phyloP scores from a whole-genome alignment of 106 monocot species.

The Agapanthus africanus region DNA sequence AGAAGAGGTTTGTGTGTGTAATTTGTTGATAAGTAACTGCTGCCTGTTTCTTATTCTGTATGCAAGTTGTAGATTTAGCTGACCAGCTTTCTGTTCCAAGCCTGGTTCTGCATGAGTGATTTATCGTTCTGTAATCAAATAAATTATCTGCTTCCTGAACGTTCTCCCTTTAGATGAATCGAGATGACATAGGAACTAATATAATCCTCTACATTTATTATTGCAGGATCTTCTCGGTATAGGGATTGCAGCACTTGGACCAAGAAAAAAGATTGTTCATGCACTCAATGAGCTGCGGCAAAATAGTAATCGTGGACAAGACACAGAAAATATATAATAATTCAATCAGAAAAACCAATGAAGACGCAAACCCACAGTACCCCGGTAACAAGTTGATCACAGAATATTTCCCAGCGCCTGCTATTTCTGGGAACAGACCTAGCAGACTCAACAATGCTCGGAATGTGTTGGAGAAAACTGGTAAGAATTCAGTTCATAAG shows the following conservation, averaged over 20 bases:
- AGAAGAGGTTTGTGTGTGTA: slow-evolving; percentile 76
- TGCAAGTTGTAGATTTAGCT: too few relatives aligned
- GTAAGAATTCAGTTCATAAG: slow-evolving; percentile 19
- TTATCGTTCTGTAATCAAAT: too few relatives aligned
- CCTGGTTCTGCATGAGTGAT: too few relatives aligned
- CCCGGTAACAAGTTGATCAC: slow-evolving; percentile 85
- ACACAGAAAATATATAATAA: slow-evolving; percentile 9
- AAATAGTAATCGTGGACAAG: slow-evolving; percentile 17
- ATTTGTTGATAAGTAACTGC: too few relatives aligned
- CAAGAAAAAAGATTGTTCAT: slow-evolving; percentile 86
- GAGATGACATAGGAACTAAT: too few relatives aligned
- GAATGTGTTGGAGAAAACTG: slow-evolving; percentile 13
- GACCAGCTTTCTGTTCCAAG: too few relatives aligned
- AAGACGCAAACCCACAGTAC: slow-evolving; percentile 15
- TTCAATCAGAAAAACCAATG: slow-evolving; percentile 5
- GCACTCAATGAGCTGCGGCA: slow-evolving; percentile 54
- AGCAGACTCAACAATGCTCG: slow-evolving; percentile 4
- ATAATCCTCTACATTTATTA: too few relatives aligned
- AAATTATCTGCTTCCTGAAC: too few relatives aligned
- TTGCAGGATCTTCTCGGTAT: slow-evolving; percentile 71
- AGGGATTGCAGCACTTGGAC: slow-evolving; percentile 77
- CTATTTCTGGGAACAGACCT: slow-evolving; percentile 15
- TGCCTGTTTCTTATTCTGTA: too few relatives aligned
- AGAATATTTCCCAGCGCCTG: slow-evolving; percentile 58
- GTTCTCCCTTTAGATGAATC: too few relatives aligned